Evolutionary conservation across 129 eudicot species (phyloP), one percentile per base, ranked within the genome.

Genomic region (Dittrichia graveolens): DNA sequence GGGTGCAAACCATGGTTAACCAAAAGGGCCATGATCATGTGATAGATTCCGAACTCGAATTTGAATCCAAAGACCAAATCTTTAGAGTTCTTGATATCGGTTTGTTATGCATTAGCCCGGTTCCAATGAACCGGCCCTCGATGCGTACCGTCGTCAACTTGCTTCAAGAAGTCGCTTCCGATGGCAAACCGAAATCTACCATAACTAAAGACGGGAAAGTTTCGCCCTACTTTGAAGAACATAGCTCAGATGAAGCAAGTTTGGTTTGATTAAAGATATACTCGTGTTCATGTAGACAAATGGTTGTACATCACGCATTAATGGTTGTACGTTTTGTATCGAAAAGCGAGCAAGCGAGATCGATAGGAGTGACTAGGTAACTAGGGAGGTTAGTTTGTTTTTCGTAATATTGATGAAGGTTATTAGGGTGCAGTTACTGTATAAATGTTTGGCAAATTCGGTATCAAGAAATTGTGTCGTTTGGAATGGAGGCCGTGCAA

Each of bases 51-150:
- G 82, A 78, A 46, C 88, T 93, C 3, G 83, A 85, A 55, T 69
- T 65, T 6, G 62, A 61, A 42, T 84, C 78, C 82, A 82, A 84
- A 54, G 92, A 85, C 14, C 87, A 89, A 68, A 82, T 93, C 8
- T 73, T 69, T 50, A 85, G 64, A 69, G 86, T 86, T 75, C 90
- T 93, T 55, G 85, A 89, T 8, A 82, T 93, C 14, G 88, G 95
- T 41, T 71, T 93, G 73, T 83, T 75, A 8, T 93, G 98, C 64
- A 78, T 83, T 12, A 87, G 84, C 64, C 79, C 83, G 1, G 79
- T 87, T 46, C 98, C 96, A 3, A 76, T 82, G 34, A 85, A 85
- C 58, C 96, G 98, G 8, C 98, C 98, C 31, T 89, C 98, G 1
- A 89, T 93, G 98, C 84, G 96, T 13, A 73, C 87, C 40, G 90